Evolutionary conservation across 495 filamentous ascomycete species (phyloP).

Genomic region (Daldinia decipiens): DNA sequence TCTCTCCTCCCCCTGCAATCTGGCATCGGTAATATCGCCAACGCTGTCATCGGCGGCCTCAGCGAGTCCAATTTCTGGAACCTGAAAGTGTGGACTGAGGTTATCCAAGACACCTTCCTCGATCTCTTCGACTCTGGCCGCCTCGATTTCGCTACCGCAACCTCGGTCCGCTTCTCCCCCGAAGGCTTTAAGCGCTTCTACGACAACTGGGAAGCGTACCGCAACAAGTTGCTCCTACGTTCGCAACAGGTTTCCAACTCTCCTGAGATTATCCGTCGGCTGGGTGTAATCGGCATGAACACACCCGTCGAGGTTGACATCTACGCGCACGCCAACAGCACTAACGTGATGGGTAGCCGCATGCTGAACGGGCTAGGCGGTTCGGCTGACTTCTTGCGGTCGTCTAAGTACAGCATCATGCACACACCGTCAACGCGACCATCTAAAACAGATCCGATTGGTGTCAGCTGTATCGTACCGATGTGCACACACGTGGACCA

Average conservation of each 20-base stretch:
- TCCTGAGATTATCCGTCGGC: constrained; percentile 91
- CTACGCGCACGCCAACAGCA: constrained; percentile 93
- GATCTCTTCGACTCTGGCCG: constrained; percentile 92
- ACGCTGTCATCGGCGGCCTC: constrained; percentile 88
- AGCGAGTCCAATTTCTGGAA: constrained; percentile 85
- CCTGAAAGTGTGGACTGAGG: constrained; percentile 93
- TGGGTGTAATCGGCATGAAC: constrained; percentile 95
- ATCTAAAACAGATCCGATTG: constrained; percentile 82
- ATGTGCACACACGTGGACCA: constrained; percentile 95
- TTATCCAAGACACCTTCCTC: constrained; percentile 92
- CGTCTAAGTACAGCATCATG: constrained; percentile 90
- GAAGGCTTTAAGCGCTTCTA: constrained; percentile 95
- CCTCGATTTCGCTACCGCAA: constrained; percentile 91
- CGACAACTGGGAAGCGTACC: constrained; percentile 81
- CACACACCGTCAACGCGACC: constrained; percentile 86
- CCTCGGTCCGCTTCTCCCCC: constrained; percentile 90
- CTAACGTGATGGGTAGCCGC: constrained; percentile 88
- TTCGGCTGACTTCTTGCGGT: constrained; percentile 87
- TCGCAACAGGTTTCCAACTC: constrained; percentile 90
- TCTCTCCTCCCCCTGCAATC: constrained; percentile 87
- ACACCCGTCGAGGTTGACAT: constrained; percentile 94
- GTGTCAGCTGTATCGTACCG: constrained; percentile 87
- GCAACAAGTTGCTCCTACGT: constrained; percentile 85
- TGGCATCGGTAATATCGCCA: constrained; percentile 94
- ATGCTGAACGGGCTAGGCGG: constrained; percentile 95